phyloP scores from a whole-genome alignment of 2,329 filamentous ascomycete genomes.

The Uncinocarpus reesii region DNA sequence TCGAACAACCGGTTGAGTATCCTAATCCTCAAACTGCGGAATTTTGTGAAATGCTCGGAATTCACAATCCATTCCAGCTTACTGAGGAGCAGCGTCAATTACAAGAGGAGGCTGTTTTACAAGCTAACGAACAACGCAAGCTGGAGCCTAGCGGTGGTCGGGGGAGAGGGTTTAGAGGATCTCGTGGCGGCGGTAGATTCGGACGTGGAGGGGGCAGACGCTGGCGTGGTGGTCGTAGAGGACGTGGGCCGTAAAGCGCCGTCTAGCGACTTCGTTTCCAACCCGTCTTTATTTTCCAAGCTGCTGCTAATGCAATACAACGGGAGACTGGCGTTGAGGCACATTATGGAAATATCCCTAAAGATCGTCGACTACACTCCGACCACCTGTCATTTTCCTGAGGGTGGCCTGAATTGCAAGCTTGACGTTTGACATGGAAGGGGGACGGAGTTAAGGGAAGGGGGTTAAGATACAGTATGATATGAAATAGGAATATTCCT shows the following conservation, averaged over 20 bases:
- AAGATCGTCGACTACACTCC: background rate
- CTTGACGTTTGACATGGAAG: background rate
- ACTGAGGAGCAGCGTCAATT: conserved; percentile 58
- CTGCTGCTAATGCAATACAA: background rate
- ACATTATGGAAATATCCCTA: background rate
- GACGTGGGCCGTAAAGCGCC: background rate
- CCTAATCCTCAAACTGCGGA: conserved; percentile 74
- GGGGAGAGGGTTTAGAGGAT: conserved; percentile 18
- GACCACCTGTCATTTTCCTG: background rate
- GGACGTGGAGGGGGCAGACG: conserved; percentile 15
- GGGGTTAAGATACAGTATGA: background rate
- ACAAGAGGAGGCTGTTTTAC: conserved; percentile 19
- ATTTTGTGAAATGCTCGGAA: conserved; percentile 68
- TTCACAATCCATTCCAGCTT: conserved; percentile 66
- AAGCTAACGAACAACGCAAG: conserved; percentile 19
- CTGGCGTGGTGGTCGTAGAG: conserved; percentile 4
- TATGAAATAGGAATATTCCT: background rate
- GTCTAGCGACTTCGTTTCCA: background rate
- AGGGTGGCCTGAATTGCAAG: background rate
- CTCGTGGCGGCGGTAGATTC: conserved; percentile 8
- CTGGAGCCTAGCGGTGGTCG: conserved; percentile 18
- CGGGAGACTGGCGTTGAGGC: background rate
- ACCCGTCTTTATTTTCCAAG: background rate
- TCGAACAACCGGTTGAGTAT: conserved; percentile 64
- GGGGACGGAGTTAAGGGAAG: background rate